A percentile compares a stretch with the other conserved stretches of the same genome.
These are phyloP conservation scores for Striga hermonthica DNA, from an alignment of 305 asterid species.

Conservation along the genomic window DNA sequence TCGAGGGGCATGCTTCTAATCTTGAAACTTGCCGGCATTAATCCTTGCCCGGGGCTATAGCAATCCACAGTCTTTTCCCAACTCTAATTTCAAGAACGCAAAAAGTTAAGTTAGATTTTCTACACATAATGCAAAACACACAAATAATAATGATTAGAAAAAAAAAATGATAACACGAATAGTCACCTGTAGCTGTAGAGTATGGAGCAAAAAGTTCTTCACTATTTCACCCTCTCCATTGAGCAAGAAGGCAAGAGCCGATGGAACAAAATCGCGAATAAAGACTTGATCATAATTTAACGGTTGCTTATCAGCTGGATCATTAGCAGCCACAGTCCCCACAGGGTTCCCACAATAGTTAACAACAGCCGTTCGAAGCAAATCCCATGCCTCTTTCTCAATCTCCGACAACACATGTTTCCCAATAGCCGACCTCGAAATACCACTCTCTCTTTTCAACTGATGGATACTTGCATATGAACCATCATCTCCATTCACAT, in stretches of 20 bases:
- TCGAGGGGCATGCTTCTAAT: slow-evolving; percentile 57
- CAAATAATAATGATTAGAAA: too few relatives aligned
- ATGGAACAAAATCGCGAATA: slow-evolving; percentile 77
- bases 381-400: slow-evolving; percentile 70
- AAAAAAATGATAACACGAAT: slow-evolving; percentile 13
- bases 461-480: slow-evolving; percentile 35
- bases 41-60: slow-evolving; percentile 78
- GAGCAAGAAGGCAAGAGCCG: slow-evolving; percentile 77
- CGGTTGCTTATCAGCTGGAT: slow-evolving; percentile 60
- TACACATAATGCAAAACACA: background rate
- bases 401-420: slow-evolving; percentile 48
- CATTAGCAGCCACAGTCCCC: slow-evolving; percentile 73
- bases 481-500: slow-evolving; percentile 27
- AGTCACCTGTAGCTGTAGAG: slow-evolving; percentile 72
- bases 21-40: slow-evolving; percentile 89
- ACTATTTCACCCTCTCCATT: slow-evolving; percentile 76
- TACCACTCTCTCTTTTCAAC: slow-evolving; percentile 26
- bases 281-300: slow-evolving; percentile 77
- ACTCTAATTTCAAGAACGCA: slow-evolving; percentile 41
- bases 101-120: slow-evolving; percentile 21
- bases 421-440: slow-evolving; percentile 35
- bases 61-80: slow-evolving; percentile 88
- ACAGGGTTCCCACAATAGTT: slow-evolving; percentile 65
- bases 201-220: slow-evolving; percentile 72
- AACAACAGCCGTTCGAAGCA: slow-evolving; percentile 62